Base-by-base conservation (phyloP, 192 early-diverging fungal genomes). In the Backusella westeae region DNA sequence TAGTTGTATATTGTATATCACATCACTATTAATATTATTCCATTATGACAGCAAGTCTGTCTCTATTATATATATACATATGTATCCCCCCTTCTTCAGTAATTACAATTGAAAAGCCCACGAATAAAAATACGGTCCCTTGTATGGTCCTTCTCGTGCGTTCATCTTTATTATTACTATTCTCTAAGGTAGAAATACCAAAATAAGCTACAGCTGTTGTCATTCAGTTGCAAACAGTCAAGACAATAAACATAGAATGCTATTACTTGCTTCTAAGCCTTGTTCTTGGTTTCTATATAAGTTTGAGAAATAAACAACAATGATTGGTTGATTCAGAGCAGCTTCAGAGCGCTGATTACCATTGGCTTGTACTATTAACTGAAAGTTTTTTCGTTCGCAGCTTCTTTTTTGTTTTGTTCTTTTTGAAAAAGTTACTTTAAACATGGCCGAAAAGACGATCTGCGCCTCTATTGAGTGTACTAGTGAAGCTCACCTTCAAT, bases 401-500 rank as follows among this genome's bases (percentile, higher is more conserved):
- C 6, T 63, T 63, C 26, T 63, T 63, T 63, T 63, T 14, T 9
- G 12, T 26, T 63, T 63, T 56, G 35, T 4, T 36, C 23, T 36
- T 15, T 36, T 34, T 56, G 34, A 14, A 12, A 17, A 34, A 42
- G 52, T 35, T 34, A 73, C 49, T 34, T 34, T 41, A 36, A 66
- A 34, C 21, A 59, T 66, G 34, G 17, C 59, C 0, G 34, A 36
- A 21, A 32, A 56, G 39, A 53, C 81, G 35, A 72, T 78, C 42
- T 90, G 89, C 77, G 79, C 79, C 35, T 77, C 84, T 49, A 70
- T 74, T 21, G 88, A 87, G 41, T 94, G 93, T 82, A 84, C 71
- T 65, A 91, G 93, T 77, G 80, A 85, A 9, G 92, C 94, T 0
- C 80, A 84, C 23, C 81, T 93, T 42, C 92, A 93, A 66, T 95